These are phyloP conservation scores for Pyricularia pennisetigena DNA, from an alignment of 2,329 filamentous ascomycete genomes.

Conservation along the genomic window DNA sequence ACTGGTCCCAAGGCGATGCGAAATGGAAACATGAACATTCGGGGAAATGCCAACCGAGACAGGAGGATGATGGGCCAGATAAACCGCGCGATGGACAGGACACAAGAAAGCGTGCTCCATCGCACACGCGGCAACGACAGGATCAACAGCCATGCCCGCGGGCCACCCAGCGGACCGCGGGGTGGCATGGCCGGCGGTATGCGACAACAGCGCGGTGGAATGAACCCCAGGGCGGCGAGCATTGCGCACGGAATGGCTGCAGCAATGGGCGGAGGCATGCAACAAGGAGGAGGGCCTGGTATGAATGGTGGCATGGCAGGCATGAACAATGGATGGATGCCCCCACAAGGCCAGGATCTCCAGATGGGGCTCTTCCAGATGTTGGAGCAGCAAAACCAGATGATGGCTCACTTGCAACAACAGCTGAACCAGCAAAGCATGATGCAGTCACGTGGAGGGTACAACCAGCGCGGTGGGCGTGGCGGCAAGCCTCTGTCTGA, in stretches of 20 bases:
- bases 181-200: constrained; percentile 28
- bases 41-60: constrained; percentile 48
- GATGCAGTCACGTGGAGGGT: constrained; percentile 30
- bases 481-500: constrained; percentile 61
- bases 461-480: constrained; percentile 26
- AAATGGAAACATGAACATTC: constrained; percentile 43
- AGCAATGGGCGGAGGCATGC: constrained; percentile 18
- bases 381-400: constrained; percentile 77
- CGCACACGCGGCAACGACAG: constrained; percentile 72
- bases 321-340: constrained; percentile 37
- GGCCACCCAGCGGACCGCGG: constrained; percentile 62
- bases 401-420: constrained; percentile 69
- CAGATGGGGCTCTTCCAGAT: constrained; percentile 58
- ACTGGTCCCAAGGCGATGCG: constrained; percentile 95
- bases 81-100: constrained; percentile 72
- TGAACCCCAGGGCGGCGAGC: constrained; percentile 38
- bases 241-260: constrained; percentile 40
- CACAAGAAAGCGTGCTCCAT: constrained; percentile 65
- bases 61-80: constrained; percentile 82
- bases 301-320: constrained; percentile 30
- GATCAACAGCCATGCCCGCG: constrained; percentile 69
- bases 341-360: constrained; percentile 20
- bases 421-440: constrained; percentile 46
- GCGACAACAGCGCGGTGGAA: constrained; percentile 31
- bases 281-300: constrained; percentile 21